Evolutionary conservation across 306 rosid species (phyloP), one percentile per base, ranked within the genome.

Genomic region (Abrus pulchellus): DNA sequence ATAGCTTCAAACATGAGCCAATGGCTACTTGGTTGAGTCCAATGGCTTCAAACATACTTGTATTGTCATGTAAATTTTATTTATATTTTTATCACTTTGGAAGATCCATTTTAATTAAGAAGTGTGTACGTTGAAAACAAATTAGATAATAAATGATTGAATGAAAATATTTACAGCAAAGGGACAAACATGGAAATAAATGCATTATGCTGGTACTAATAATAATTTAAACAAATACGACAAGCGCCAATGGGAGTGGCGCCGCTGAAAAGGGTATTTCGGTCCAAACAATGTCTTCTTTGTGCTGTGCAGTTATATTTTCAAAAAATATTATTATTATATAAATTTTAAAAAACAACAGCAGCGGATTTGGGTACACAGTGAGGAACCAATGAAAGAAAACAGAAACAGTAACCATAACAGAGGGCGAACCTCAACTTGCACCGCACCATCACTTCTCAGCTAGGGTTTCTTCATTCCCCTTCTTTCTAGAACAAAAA

Each of bases 341-440:
- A 48, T 10, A 6, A 29, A 54, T 28, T 8, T 29, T 8, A 14
- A 59, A 36, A 30, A 48, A 29, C 32, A 72, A n/a, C 28, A 73
- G 38, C 57, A 81, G 82, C 48, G 85, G 87, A 67, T 84, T 81
- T 67, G 49, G 83, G 82, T 70, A 64, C 90, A 85, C 89, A 84
- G 93, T 88, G 94, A 87, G 89, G 92, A 91, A 54, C 91, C 96
- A 90, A 90, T 86, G 90, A 72, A 82, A 20, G 20, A 20, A 20
- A 20, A 20, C 20, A 20, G 20, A 20, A 86, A 61, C 61, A 70
- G 72, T 80, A 77, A 77, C 56, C 78, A 82, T 79, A 65, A 29
- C 83, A 76, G 82, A 80, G 74, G 73, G 63, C 28, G 43, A 36
- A 52, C 29, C 34, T 77, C 64, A 20, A 69, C 14, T 59, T 61